Evolutionary conservation across 2,329 filamentous ascomycete species (phyloP).

Genomic region (Phaeosphaeriaceae sp.): DNA sequence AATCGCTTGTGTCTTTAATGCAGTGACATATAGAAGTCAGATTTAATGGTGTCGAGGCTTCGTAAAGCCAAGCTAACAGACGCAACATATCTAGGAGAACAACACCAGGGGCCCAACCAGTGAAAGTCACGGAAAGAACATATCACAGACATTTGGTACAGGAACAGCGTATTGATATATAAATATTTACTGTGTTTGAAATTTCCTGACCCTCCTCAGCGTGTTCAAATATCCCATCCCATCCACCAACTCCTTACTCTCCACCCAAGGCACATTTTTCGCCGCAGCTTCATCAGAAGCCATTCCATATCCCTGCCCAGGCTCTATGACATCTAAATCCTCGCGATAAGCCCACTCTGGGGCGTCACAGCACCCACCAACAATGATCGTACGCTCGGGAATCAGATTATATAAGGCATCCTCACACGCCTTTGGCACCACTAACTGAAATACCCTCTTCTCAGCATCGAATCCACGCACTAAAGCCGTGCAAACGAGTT

Average conservation of each 20-base stretch:
- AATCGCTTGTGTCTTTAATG: too few species aligned
- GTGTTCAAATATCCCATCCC: slow-evolving; percentile 42
- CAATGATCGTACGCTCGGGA: slow-evolving; percentile 39
- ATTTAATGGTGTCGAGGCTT: too few species aligned
- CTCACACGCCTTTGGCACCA: slow-evolving; percentile 64
- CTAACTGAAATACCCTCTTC: slow-evolving; percentile 64
- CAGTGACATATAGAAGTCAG: too few species aligned
- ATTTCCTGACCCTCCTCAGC: slow-evolving; percentile 40
- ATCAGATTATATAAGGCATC: slow-evolving; percentile 22
- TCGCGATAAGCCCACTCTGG: slow-evolving; percentile 47
- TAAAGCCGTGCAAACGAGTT: slow-evolving; percentile 69
- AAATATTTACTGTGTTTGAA: slow-evolving; percentile 19
- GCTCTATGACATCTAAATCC: slow-evolving; percentile 22
- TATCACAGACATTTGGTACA: too few species aligned
- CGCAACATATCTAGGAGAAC: too few species aligned
- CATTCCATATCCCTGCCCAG: too few species aligned
- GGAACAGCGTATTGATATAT: too few species aligned
- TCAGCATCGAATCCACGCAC: slow-evolving; percentile 71
- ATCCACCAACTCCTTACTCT: slow-evolving; percentile 20
- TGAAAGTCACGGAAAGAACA: too few species aligned
- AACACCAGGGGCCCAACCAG: too few species aligned
- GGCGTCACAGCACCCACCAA: slow-evolving; percentile 39
- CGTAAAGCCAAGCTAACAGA: too few species aligned
- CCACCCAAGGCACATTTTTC: slow-evolving; percentile 4
- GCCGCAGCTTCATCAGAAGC: neutral